Base-by-base conservation (phyloP, 768 basidiomycete genomes). In the Termitomyces sp. region DNA sequence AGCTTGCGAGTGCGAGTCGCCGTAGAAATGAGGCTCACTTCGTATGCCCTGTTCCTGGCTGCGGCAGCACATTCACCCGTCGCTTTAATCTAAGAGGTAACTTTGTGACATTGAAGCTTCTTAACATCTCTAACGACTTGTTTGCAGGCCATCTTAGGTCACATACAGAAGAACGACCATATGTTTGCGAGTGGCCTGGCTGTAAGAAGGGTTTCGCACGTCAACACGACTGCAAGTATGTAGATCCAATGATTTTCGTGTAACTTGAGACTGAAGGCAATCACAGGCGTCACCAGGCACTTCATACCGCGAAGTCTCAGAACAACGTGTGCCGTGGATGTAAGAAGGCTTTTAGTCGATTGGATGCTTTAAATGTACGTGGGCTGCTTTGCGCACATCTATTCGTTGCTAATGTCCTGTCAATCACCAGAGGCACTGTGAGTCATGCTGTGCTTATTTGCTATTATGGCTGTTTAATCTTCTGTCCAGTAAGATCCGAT, bases 181-280 rank as follows among this genome's bases (percentile, higher is more conserved):
- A 94, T 74, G 85, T 92, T 62, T 97, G 95, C 73, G 89, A 92
- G 61, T 95, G 91, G 84, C 91, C 92, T 12, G 94, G 94, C 36
- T 98, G 95, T 73, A 91, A 90, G 71, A 98, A 97, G 72, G 90
- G 92, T 31, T 96, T 97, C 72, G 95, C 95, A 55, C 84, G 95
- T 49, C 93, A 96, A 72, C 95, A 98, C 73, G 95, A 98, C 71
- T 96, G 94, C 91, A 97, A 97, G 89, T 91, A 70, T 71, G 90
- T 86, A 17, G 46, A 62, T 57, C 12, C 57, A 17, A 46, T 43
- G 65, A 56, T 45, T 31, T 38, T 38, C n/a, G 7, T 65, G 43
- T 14, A 12, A 12, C 9, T 51, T 37, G 43, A 43, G 52, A 46
- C 60, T 46, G 61, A 53, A 56, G 46, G 47, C 17, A 25, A 61